A percentile compares a stretch with the other conserved stretches of the same genome.
These are phyloP conservation scores for Flammula alnicola DNA, from an alignment of 1,284 basidiomycete genomes.

Conservation along the genomic window DNA sequence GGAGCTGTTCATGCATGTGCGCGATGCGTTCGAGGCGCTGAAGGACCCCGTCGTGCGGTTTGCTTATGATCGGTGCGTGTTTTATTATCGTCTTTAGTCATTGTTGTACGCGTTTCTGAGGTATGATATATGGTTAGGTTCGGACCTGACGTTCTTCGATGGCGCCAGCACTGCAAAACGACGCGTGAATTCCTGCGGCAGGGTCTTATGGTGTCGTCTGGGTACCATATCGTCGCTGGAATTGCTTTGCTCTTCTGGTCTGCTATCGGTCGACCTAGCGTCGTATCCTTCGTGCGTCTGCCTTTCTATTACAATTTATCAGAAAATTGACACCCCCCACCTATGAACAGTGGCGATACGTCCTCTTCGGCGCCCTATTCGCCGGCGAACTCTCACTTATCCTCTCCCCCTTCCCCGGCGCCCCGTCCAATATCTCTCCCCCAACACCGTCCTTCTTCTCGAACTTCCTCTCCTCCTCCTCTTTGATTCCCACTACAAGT, in stretches of 20 bases:
- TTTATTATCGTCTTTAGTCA: not conserved
- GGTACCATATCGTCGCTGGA: conserved; percentile 74
- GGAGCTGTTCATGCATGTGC: conserved; percentile 70
- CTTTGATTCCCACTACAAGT: conserved; percentile 18
- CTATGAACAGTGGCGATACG: conserved; percentile 67
- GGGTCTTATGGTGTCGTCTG: conserved; percentile 69
- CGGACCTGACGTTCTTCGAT: conserved; percentile 71
- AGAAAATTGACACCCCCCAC: conserved; percentile 4
- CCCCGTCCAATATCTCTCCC: conserved; percentile 38
- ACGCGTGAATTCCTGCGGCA: conserved; percentile 71
- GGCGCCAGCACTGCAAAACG: conserved; percentile 67
- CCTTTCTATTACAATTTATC: conserved; percentile 12
- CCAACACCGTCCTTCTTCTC: conserved; percentile 23
- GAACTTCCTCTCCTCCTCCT: conserved; percentile 32
- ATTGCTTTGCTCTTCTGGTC: conserved; percentile 66
- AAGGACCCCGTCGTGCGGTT: conserved; percentile 81
- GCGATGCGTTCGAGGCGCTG: conserved; percentile 81
- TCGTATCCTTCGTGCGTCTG: conserved; percentile 68
- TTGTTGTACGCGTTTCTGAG: too few species aligned
- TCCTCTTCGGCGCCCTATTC: conserved; percentile 64
- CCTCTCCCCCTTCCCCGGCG: conserved; percentile 48
- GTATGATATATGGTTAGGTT: too few species aligned
- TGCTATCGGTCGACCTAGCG: conserved; percentile 60
- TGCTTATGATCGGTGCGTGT: conserved; percentile 79
- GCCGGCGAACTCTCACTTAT: conserved; percentile 67